Conservation (phyloP, 2,329 filamentous ascomycete species). For the Chrysoporthe cubensis region DNA sequence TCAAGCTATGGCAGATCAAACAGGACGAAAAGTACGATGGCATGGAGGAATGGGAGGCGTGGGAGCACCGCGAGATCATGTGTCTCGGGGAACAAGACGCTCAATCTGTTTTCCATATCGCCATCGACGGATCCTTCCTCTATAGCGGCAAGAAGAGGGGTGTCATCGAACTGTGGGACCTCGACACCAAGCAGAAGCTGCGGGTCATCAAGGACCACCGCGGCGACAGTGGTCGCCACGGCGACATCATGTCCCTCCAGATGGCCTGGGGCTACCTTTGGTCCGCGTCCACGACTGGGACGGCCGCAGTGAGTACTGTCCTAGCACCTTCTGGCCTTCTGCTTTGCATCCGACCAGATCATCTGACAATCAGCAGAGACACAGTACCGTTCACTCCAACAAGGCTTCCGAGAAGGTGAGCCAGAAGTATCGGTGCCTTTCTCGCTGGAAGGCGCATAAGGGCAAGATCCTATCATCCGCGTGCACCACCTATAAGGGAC, state of each 20-base stretch:
- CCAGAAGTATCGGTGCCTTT: slow-evolving; percentile 41
- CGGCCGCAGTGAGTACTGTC: slow-evolving; percentile 67
- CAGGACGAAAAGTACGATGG: slow-evolving; percentile 56
- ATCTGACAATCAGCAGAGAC: slow-evolving; percentile 53
- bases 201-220: slow-evolving; percentile 81
- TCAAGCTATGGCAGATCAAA: slow-evolving; percentile 85
- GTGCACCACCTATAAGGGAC: slow-evolving; percentile 68
- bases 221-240: slow-evolving; percentile 35
- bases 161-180: slow-evolving; percentile 92
- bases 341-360: not conserved
- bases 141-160: slow-evolving; percentile 89
- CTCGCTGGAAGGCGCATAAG: slow-evolving; percentile 66
- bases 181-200: slow-evolving; percentile 90
- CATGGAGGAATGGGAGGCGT: slow-evolving; percentile 57
- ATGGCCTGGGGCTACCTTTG: slow-evolving; percentile 86
- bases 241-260: slow-evolving; percentile 84
- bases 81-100: slow-evolving; percentile 61
- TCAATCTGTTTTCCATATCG: slow-evolving; percentile 74
- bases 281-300: slow-evolving; percentile 88
- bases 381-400: slow-evolving; percentile 68
- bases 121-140: slow-evolving; percentile 86
- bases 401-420: slow-evolving; percentile 62
- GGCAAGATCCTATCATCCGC: slow-evolving; percentile 88
- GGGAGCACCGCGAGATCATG: slow-evolving; percentile 53
- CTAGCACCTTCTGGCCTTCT: not conserved